phyloP scores from a whole-genome alignment of 805 yeast species.

The Torulaspora microellipsoides region DNA sequence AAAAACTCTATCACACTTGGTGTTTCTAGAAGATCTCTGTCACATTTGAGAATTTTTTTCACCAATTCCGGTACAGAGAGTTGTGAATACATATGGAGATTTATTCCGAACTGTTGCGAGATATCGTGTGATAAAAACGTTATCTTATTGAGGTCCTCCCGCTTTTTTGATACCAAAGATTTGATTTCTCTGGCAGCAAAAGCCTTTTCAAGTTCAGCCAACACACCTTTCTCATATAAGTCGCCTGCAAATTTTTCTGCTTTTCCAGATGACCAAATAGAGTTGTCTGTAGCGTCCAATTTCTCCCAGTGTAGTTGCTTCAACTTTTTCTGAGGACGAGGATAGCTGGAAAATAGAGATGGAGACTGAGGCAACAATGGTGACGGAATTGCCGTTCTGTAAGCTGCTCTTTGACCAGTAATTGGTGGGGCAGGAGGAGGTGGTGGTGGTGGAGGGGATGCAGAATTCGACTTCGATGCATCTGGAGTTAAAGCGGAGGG shows the following conservation, averaged over 20 bases:
- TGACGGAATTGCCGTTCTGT: slow-evolving; percentile 26
- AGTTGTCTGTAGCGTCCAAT: slow-evolving; percentile 73
- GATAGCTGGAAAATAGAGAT: slow-evolving; percentile 44
- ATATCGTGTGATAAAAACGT: slow-evolving; percentile 76
- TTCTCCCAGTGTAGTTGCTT: slow-evolving; percentile 98
- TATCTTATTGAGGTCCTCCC: slow-evolving; percentile 49
- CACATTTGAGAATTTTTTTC: slow-evolving; percentile 68
- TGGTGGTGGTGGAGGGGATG: slow-evolving; percentile 27
- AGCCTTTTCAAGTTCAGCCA: slow-evolving; percentile 76
- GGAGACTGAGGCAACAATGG: slow-evolving; percentile 35
- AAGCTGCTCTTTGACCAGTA: slow-evolving; percentile 2
- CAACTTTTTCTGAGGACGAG: slow-evolving; percentile 69
- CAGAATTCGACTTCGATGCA: neutral
- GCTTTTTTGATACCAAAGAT: slow-evolving; percentile 44
- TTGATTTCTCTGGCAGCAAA: slow-evolving; percentile 79
- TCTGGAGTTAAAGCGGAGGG: slow-evolving; percentile 30
- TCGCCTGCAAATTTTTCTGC: slow-evolving; percentile 55
- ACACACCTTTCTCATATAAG: slow-evolving; percentile 69
- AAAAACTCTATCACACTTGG: slow-evolving; percentile 80
- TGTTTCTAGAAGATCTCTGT: slow-evolving; percentile 62
- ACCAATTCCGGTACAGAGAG: slow-evolving; percentile 63
- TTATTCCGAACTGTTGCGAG: slow-evolving; percentile 93
- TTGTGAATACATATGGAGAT: slow-evolving; percentile 70
- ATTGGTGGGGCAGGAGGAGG: slow-evolving; percentile 36
- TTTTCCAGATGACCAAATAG: slow-evolving; percentile 77